Evolutionary conservation across 768 basidiomycete species (phyloP).

Genomic region (Serendipita vermifera): DNA sequence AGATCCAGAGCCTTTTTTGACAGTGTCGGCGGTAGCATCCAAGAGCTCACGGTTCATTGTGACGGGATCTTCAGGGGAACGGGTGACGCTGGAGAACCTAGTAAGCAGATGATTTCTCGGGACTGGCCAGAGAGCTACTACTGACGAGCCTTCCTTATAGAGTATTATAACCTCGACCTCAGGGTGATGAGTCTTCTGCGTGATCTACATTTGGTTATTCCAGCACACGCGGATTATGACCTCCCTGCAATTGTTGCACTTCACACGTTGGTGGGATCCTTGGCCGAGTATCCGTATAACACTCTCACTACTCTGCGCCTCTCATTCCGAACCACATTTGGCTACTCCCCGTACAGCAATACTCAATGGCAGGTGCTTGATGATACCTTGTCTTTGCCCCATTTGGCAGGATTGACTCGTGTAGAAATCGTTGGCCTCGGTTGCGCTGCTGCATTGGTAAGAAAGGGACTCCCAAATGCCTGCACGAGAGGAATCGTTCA

Average conservation of each 20-base stretch:
- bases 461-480: neutral
- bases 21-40: neutral
- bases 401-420: neutral
- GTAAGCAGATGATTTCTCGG: neutral
- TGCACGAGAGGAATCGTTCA: neutral
- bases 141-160: neutral
- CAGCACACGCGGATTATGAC: neutral
- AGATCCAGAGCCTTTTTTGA: neutral
- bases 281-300: neutral
- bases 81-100: neutral
- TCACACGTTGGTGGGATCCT: neutral
- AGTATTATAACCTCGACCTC: neutral
- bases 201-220: neutral
- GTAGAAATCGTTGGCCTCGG: neutral
- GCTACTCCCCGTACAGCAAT: neutral
- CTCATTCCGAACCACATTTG: neutral
- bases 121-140: too few relatives aligned
- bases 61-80: neutral
- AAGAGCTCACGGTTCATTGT: neutral
- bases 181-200: neutral
- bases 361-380: neutral
- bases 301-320: neutral
- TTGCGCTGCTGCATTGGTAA: neutral
- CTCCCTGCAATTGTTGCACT: neutral
- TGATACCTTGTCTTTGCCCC: neutral